These are phyloP conservation scores for Fusarium sp. DNA, from an alignment of 2,329 filamentous ascomycete genomes.

Conservation along the genomic window DNA sequence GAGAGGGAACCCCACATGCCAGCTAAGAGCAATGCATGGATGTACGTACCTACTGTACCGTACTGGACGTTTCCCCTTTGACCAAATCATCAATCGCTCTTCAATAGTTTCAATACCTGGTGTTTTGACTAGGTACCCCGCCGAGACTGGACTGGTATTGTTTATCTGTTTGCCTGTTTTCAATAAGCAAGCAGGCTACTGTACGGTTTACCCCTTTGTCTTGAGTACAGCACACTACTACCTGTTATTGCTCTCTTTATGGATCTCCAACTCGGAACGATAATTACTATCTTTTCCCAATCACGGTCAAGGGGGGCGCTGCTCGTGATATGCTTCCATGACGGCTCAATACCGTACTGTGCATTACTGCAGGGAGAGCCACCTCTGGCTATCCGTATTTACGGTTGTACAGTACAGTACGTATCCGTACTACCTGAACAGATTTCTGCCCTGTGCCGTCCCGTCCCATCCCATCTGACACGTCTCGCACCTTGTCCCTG, in stretches of 20 bases:
- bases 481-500: conserved; percentile 29
- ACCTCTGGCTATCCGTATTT: neutral
- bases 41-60: neutral
- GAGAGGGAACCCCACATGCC: conserved; percentile 37
- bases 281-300: conserved; percentile 15
- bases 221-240: conserved; percentile 6
- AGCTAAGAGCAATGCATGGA: conserved; percentile 3
- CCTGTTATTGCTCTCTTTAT: conserved; percentile 18
- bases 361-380: neutral
- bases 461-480: conserved; percentile 35
- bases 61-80: conserved; percentile 3
- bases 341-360: neutral
- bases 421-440: neutral
- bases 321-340: neutral
- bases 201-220: conserved; percentile 5
- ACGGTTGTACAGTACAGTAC: neutral
- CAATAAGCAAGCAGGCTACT: conserved; percentile 1
- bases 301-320: neutral
- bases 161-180: conserved; percentile 3
- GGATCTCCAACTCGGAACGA: conserved; percentile 28
- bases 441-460: conserved; percentile 7
- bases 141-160: conserved; percentile 22
- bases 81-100: conserved; percentile 14
- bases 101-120: conserved; percentile 1
- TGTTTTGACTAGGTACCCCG: conserved; percentile 17